Conservation (phyloP, 495 filamentous ascomycete genomes). For the Hypoxylon trugodes region DNA sequence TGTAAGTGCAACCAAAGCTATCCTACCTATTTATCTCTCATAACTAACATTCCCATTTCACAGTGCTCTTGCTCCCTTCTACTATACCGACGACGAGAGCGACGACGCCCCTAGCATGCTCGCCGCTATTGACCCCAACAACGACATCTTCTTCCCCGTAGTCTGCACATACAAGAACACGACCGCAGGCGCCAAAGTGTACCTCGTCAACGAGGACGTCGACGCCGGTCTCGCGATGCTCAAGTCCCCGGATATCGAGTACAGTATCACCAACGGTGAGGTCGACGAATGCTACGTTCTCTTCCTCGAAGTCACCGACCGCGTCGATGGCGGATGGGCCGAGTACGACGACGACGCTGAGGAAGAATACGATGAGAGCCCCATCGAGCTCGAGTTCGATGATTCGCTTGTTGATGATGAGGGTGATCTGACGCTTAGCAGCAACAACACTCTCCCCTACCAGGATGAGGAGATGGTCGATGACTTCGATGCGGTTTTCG, state of each 20-base stretch:
- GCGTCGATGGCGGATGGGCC: slow-evolving; percentile 11
- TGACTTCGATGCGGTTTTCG: slow-evolving; percentile 8
- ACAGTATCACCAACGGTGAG: slow-evolving; percentile 30
- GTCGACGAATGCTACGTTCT: slow-evolving; percentile 33
- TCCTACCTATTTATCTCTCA: not conserved
- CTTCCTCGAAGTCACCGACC: slow-evolving; percentile 16
- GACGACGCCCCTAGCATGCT: slow-evolving; percentile 14
- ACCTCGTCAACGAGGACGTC: slow-evolving; percentile 21
- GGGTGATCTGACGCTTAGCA: not conserved
- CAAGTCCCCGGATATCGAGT: slow-evolving; percentile 26
- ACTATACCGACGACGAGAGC: slow-evolving; percentile 15
- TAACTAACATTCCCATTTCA: not conserved
- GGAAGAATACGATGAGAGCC: slow-evolving; percentile 9
- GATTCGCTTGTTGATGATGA: slow-evolving; percentile 3
- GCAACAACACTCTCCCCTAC: not conserved
- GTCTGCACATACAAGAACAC: slow-evolving; percentile 29
- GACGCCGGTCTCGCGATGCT: slow-evolving; percentile 32
- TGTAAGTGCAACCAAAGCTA: not conserved
- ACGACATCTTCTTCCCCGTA: slow-evolving; percentile 24
- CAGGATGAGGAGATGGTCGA: slow-evolving; percentile 6
- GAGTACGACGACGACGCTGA: slow-evolving; percentile 4
- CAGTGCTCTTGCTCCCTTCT: slow-evolving; percentile 4
- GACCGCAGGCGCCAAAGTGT: slow-evolving; percentile 12
- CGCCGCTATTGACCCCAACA: slow-evolving; percentile 8
- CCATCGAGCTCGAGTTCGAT: slow-evolving; percentile 20